A percentile compares a stretch with the other conserved stretches of the same genome.
phyloP scores from a whole-genome alignment of 2,329 filamentous ascomycete genomes.

The Periconia sp. region DNA sequence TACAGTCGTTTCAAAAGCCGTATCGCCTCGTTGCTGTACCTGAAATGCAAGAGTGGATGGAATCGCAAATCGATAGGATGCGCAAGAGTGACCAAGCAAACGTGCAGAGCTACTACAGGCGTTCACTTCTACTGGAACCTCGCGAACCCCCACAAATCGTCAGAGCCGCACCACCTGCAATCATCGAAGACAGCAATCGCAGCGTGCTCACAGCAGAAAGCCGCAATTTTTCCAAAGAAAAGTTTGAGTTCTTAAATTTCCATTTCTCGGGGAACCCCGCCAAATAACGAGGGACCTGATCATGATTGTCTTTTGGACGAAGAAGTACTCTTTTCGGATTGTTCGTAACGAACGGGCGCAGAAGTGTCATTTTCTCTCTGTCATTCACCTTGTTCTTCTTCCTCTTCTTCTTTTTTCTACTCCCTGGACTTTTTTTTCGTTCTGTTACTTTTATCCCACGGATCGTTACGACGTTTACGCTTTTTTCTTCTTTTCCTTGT shows the following conservation, averaged over 20 bases:
- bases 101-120: conserved; percentile 73
- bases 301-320: conserved; percentile 4
- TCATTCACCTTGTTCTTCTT: conserved; percentile 11
- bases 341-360: too few relatives aligned
- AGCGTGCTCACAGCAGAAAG: conserved; percentile 30
- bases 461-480: conserved; percentile 36
- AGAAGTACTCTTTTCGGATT: too few relatives aligned
- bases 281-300: conserved; percentile 33
- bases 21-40: conserved; percentile 81
- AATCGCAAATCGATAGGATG: conserved; percentile 76
- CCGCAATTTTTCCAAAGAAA: conserved; percentile 35
- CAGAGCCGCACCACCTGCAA: conserved; percentile 24
- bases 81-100: conserved; percentile 64
- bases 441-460: conserved; percentile 21
- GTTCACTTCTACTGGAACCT: conserved; percentile 82
- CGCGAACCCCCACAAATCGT: conserved; percentile 52
- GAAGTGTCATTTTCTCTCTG: too few relatives aligned
- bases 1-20: conserved; percentile 94
- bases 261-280: conserved; percentile 34
- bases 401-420: conserved; percentile 8
- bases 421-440: too few relatives aligned
- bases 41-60: conserved; percentile 92
- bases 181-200: conserved; percentile 25
- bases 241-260: conserved; percentile 43
- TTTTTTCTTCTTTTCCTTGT: conserved; percentile 28